Evolutionary conservation across 148 eudicot species (phyloP).

Genomic region (Cornus suecica): DNA sequence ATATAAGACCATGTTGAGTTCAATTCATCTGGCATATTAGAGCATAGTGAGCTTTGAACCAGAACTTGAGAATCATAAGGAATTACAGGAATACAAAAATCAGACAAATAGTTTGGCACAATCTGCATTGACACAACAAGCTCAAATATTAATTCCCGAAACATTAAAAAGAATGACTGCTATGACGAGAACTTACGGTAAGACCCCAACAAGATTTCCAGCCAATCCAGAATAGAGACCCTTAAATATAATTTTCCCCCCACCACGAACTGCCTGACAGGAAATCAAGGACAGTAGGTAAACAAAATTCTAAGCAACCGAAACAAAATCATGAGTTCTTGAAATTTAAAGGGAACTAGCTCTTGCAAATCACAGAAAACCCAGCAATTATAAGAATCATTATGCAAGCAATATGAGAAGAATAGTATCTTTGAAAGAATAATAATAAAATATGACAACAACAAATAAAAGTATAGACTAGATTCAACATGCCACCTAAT

Average conservation of each 20-base stretch:
- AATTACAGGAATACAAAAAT: background rate
- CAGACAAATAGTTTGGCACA: background rate
- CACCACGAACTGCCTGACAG: constrained; percentile 60
- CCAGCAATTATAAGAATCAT: background rate
- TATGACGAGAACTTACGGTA: constrained; percentile 54
- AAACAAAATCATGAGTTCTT: background rate
- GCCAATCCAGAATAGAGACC: constrained; percentile 80
- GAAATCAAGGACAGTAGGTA: constrained; percentile 15
- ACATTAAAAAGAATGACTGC: background rate
- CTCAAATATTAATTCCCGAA: background rate
- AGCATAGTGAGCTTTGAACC: background rate
- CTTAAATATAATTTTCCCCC: constrained; percentile 56
- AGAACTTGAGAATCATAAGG: background rate
- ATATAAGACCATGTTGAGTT: background rate
- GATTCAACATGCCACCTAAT: background rate
- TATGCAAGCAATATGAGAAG: background rate
- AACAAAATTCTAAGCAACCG: background rate
- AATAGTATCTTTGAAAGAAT: background rate
- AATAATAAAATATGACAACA: background rate
- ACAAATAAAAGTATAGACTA: background rate
- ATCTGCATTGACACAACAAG: background rate
- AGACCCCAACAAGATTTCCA: constrained; percentile 78
- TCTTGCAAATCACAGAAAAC: background rate
- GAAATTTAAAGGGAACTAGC: background rate
- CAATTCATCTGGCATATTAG: background rate